Conservation (phyloP, 139 green algal genomes). For the Spirogloea muscicola region DNA sequence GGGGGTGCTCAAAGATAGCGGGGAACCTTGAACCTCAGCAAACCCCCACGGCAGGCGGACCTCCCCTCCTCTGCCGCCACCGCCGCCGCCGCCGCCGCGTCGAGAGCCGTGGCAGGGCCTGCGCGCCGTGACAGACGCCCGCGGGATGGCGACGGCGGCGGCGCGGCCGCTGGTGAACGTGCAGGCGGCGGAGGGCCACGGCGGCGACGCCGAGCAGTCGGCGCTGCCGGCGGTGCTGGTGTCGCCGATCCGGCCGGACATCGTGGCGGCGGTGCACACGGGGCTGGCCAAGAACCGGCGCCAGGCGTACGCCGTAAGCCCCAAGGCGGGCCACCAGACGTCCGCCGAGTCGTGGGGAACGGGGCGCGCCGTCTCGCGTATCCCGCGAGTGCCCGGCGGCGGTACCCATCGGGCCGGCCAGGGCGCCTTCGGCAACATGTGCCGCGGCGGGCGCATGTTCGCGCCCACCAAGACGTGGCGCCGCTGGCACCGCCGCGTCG, state of each 20-base stretch:
- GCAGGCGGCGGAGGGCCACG: slow-evolving; percentile 65
- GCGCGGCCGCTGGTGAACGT: slow-evolving; percentile 83
- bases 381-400: slow-evolving; percentile 95
- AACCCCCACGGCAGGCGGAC: no score
- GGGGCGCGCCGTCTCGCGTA: slow-evolving; percentile 97
- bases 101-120: no score
- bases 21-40: no score
- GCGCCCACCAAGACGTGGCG: slow-evolving; percentile 94
- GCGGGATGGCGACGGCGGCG: slow-evolving; percentile 32
- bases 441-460: slow-evolving; percentile 97
- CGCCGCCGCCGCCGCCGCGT: no score
- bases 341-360: slow-evolving; percentile 98
- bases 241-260: slow-evolving; percentile 85
- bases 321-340: slow-evolving; percentile 92
- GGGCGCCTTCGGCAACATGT: slow-evolving; percentile 99
- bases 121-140: no score
- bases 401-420: slow-evolving; percentile 95
- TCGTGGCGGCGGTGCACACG: slow-evolving; percentile 86
- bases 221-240: slow-evolving; percentile 85
- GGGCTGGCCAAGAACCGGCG: slow-evolving; percentile 94
- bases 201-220: slow-evolving; percentile 56
- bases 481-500: slow-evolving; percentile 97
- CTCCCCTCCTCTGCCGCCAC: no score
- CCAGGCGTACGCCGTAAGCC: slow-evolving; percentile 93
- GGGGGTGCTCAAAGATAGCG: no score